Percentiles rank a stretch among this genome's conserved stretches.
These are phyloP conservation scores for Oryza meridionalis DNA, from an alignment of 176 grass and related monocot species.

Conservation along the genomic window DNA sequence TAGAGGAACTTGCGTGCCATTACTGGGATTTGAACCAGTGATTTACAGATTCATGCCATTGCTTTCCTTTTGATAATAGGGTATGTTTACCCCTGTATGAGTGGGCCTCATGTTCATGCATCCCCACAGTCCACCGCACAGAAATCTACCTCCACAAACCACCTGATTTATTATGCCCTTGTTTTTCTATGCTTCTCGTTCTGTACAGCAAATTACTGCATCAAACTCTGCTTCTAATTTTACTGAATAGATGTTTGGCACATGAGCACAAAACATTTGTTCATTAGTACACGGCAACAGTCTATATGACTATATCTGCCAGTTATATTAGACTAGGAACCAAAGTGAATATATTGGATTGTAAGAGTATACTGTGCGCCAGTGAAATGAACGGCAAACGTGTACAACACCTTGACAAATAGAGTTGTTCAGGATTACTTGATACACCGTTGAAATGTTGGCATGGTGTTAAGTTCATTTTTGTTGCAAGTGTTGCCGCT, in stretches of 20 bases:
- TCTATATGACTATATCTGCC: neutral
- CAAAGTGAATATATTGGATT: constrained; percentile 18
- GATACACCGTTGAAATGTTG: neutral
- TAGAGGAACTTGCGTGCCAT: neutral
- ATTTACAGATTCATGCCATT: neutral
- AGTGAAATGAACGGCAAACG: constrained; percentile 16
- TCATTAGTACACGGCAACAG: neutral
- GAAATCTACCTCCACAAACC: constrained; percentile 10
- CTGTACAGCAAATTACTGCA: neutral
- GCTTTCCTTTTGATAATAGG: neutral
- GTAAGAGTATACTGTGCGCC: constrained; percentile 5
- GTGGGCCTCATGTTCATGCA: neutral
- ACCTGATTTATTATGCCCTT: constrained; percentile 13
- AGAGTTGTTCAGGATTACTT: constrained; percentile 1
- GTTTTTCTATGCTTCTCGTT: neutral
- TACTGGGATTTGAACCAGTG: neutral
- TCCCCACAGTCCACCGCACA: neutral
- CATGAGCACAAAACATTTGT: constrained; percentile 1
- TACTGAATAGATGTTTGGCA: neutral
- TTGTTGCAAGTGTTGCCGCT: neutral
- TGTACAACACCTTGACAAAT: constrained; percentile 31
- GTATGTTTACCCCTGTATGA: neutral
- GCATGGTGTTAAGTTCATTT: neutral
- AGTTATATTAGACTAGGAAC: constrained; percentile 17
- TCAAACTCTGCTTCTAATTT: constrained; percentile 1